These are phyloP conservation scores for Pythium sukuiense DNA, from an alignment of 352 stramenopile genomes.

Conservation along the genomic window DNA sequence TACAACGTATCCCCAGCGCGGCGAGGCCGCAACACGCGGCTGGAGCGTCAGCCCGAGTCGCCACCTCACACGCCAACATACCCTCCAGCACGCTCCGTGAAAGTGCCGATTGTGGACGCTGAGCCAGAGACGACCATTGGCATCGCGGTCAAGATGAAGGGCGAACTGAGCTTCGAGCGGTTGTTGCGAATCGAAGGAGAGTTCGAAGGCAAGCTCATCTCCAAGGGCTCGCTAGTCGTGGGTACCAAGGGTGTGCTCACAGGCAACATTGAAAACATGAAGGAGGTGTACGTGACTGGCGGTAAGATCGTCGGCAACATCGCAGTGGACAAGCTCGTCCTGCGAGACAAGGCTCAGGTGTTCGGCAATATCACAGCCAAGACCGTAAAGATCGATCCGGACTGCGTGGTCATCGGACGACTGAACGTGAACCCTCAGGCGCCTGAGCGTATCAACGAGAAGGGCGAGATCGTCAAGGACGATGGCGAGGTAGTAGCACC, in stretches of 20 bases:
- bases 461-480: conserved; percentile 74
- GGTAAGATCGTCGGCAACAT: conserved; percentile 89
- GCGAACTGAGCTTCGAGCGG: conserved; percentile 88
- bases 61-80: conserved; percentile 69
- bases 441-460: conserved; percentile 80
- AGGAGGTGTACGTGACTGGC: conserved; percentile 84
- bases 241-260: conserved; percentile 78
- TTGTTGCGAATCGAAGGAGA: conserved; percentile 88
- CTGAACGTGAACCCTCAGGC: conserved; percentile 90
- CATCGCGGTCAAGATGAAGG: conserved; percentile 85
- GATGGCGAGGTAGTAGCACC: conserved; percentile 21
- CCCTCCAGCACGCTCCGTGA: conserved; percentile 38
- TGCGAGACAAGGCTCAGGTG: conserved; percentile 84
- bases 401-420: conserved; percentile 79
- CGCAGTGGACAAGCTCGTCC: conserved; percentile 77
- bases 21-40: conserved; percentile 54
- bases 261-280: conserved; percentile 86
- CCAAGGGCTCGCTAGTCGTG: conserved; percentile 87
- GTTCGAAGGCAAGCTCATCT: conserved; percentile 89
- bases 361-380: conserved; percentile 91
- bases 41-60: conserved; percentile 49
- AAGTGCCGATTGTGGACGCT: conserved; percentile 71
- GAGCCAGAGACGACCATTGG: conserved; percentile 85
- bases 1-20: conserved; percentile 58
- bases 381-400: conserved; percentile 87